These are phyloP conservation scores for Lyophyllum shimeji DNA, from an alignment of 768 basidiomycete species.

Conservation along the genomic window DNA sequence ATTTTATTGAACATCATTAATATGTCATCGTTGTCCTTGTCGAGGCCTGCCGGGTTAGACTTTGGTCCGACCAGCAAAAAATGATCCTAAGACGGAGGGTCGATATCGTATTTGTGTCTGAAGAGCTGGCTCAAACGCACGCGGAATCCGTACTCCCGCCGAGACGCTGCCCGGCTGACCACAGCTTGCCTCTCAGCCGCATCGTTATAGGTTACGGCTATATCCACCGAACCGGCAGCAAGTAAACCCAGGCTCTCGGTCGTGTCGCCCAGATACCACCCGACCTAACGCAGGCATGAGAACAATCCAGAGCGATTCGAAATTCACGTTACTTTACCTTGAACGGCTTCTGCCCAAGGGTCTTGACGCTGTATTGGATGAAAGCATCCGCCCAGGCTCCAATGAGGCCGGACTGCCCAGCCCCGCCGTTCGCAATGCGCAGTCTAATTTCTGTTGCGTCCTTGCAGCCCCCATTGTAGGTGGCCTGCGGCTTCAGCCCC, in stretches of 20 bases:
- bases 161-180: slow-evolving; percentile 27
- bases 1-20: slow-evolving; percentile 48
- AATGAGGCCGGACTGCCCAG: slow-evolving; percentile 20
- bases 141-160: slow-evolving; percentile 43
- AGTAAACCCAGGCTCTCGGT: slow-evolving; percentile 48
- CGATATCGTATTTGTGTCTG: too few relatives aligned
- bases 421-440: slow-evolving; percentile 19
- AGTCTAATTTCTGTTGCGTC: slow-evolving; percentile 11
- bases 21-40: slow-evolving; percentile 27
- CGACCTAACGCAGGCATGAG: slow-evolving; percentile 35
- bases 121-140: slow-evolving; percentile 26
- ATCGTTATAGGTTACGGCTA: slow-evolving; percentile 53
- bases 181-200: slow-evolving; percentile 45
- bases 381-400: slow-evolving; percentile 19
- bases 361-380: slow-evolving; percentile 15
- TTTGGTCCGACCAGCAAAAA: slow-evolving; percentile 50
- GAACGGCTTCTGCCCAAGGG: slow-evolving; percentile 7
- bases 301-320: neutral
- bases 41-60: slow-evolving; percentile 44
- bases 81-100: slow-evolving; percentile 39
- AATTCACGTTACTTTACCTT: neutral
- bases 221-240: slow-evolving; percentile 40
- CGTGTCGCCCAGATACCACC: slow-evolving; percentile 58
- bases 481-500: slow-evolving; percentile 8
- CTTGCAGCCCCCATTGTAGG: slow-evolving; percentile 15